Evolutionary conservation across 2,329 filamentous ascomycete species (phyloP).

Genomic region (Ophiostoma ulmi): DNA sequence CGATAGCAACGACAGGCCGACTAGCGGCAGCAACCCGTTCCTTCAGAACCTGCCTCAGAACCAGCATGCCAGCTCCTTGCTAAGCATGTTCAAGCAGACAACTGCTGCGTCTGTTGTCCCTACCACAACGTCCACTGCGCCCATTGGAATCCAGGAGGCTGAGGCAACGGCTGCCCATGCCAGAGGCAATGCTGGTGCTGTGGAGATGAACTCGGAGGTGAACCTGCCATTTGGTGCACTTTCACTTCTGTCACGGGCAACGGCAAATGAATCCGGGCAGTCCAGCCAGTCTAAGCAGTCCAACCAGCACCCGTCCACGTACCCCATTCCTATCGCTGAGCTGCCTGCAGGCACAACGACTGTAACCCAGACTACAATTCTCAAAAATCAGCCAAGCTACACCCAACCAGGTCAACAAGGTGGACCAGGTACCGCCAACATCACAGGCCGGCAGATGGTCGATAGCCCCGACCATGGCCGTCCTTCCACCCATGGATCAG

Average conservation of each 20-base stretch:
- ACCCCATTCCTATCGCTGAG: constrained; percentile 16
- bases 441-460: constrained; percentile 8
- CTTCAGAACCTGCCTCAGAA: constrained; percentile 5
- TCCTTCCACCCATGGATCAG: constrained; percentile 16
- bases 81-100: constrained; percentile 43
- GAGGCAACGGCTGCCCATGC: constrained; percentile 31
- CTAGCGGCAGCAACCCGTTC: constrained; percentile 14
- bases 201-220: constrained; percentile 36
- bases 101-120: neutral
- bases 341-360: constrained; percentile 18
- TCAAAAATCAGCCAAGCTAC: constrained; percentile 17
- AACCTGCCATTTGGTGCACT: constrained; percentile 40
- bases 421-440: neutral
- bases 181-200: constrained; percentile 31
- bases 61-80: constrained; percentile 26
- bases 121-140: constrained; percentile 18
- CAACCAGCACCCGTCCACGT: constrained; percentile 15
- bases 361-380: neutral
- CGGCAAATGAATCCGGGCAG: constrained; percentile 18
- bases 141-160: constrained; percentile 20
- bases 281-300: neutral
- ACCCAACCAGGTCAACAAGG: constrained; percentile 6
- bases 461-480: constrained; percentile 19
- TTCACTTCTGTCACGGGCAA: constrained; percentile 38
- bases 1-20: neutral